phyloP scores from a whole-genome alignment of 2,329 filamentous ascomycete species.

The Fusarium sp. region DNA sequence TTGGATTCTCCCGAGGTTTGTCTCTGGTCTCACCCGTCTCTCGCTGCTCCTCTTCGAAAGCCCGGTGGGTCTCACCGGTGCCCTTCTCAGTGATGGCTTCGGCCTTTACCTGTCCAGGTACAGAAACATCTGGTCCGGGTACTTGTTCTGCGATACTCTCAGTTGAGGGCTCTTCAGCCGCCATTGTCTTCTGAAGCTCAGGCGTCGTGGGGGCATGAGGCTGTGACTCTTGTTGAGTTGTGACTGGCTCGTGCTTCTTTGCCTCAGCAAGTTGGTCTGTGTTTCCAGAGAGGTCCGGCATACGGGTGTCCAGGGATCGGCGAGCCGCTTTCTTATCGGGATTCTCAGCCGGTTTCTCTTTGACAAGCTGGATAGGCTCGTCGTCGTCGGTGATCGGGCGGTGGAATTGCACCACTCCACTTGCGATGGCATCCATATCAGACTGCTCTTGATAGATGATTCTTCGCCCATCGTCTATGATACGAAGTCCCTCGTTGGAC shows the following conservation, averaged over 20 bases:
- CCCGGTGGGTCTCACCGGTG: background rate
- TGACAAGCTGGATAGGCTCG: conserved; percentile 36
- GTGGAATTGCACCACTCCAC: conserved; percentile 37
- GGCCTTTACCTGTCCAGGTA: background rate
- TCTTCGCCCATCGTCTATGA: conserved; percentile 41
- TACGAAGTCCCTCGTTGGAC: conserved; percentile 42
- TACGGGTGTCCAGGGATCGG: conserved; percentile 32
- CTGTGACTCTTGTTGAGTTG: background rate
- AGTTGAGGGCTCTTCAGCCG: background rate
- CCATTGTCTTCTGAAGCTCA: background rate
- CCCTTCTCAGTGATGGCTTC: background rate
- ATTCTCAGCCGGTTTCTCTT: conserved; percentile 19
- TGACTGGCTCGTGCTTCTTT: background rate
- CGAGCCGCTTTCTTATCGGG: conserved; percentile 9
- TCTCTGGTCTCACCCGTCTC: conserved; percentile 23
- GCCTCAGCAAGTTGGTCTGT: background rate
- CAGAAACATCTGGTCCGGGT: background rate
- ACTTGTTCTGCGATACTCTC: conserved; percentile 1
- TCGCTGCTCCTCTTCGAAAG: conserved; percentile 24
- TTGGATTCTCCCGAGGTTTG: background rate
- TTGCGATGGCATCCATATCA: conserved; percentile 38
- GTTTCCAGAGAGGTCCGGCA: conserved; percentile 32
- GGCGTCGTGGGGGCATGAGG: background rate
- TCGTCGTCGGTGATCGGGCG: conserved; percentile 35
- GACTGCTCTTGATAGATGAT: conserved; percentile 42